These are phyloP conservation scores for Mycena floridula DNA, from an alignment of 768 basidiomycete species.

Conservation along the genomic window DNA sequence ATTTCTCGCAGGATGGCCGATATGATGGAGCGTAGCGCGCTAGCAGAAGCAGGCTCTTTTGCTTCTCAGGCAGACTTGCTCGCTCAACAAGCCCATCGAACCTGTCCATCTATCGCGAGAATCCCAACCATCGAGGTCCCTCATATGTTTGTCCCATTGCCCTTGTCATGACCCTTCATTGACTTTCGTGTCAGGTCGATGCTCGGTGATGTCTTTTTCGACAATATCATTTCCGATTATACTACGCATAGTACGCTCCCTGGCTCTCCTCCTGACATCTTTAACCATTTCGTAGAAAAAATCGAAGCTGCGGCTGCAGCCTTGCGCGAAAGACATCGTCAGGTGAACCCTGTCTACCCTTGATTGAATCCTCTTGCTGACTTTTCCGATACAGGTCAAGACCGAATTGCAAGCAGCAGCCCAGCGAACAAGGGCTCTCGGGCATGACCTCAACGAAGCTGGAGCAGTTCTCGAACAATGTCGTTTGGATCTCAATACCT, in stretches of 20 bases:
- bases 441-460: slow-evolving; percentile 13
- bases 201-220: slow-evolving; percentile 34
- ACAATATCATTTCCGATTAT: slow-evolving; percentile 37
- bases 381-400: slow-evolving; percentile 2
- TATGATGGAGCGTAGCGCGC: slow-evolving; percentile 35
- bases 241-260: slow-evolving; percentile 30
- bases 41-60: slow-evolving; percentile 28
- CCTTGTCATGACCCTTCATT: background rate
- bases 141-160: slow-evolving; percentile 24
- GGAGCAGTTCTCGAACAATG: slow-evolving; percentile 9
- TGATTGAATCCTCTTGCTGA: too few relatives aligned
- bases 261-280: background rate
- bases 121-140: slow-evolving; percentile 32
- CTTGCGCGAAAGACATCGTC: too few relatives aligned
- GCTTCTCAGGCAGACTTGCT: slow-evolving; percentile 28
- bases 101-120: slow-evolving; percentile 29
- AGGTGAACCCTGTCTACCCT: too few relatives aligned
- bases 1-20: slow-evolving; percentile 24
- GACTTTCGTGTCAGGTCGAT: slow-evolving; percentile 21
- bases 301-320: slow-evolving; percentile 31
- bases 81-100: slow-evolving; percentile 30
- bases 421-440: slow-evolving; percentile 5
- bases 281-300: slow-evolving; percentile 23
- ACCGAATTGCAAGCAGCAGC: slow-evolving; percentile 5
- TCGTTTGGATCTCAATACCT: slow-evolving; percentile 9